Evolutionary conservation across 2,329 filamentous ascomycete genomes (phyloP), one percentile per base, ranked within the genome.

Genomic region (Colletotrichum melonis): DNA sequence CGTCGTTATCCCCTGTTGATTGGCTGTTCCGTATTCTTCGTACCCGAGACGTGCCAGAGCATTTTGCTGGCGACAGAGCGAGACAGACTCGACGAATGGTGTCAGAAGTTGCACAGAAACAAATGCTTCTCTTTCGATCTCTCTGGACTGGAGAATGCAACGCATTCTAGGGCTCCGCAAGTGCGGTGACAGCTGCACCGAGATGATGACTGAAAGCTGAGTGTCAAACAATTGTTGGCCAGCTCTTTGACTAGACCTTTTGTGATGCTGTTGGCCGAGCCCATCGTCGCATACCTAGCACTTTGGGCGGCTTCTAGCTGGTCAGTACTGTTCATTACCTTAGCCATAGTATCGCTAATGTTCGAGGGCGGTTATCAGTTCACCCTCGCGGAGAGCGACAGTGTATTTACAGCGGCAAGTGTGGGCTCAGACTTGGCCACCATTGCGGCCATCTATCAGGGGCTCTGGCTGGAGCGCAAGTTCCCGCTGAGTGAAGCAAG

Each of bases 31-130:
- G 63, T 93, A 4, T 89, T 94, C 69, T 95, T 97, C 82, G 90
- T 91, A 24, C 24, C 24, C 59, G 95, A 98, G 81, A 97, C 94
- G 3, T 86, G 95, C 9, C 95, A 93, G 0, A 93, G 91, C 0
- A 94, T 98, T 0, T 82, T 98, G 9, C 84, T 24, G 24, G 24
- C 24, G 24, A 24, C 24, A 24, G 24, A 24, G 24, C 24, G 24
- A 24, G 24, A 24, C 24, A 24, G 24, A 24, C 24, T 24, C 24
- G 24, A 24, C 24, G 24, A 24, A 24, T 24, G 24, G 24, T 24
- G 24, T 24, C 24, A 3, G 24, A 3, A 24, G 24, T 24, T 24
- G 24, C 24, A 24, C 24, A 3, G 24, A 24, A 24, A 24, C 24
- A 24, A 24, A 24, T 24, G 24, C 24, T 24, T 24, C 24, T 24